These are phyloP conservation scores for Fonsecaea erecta DNA, from an alignment of 2,329 filamentous ascomycete genomes.

Conservation along the genomic window DNA sequence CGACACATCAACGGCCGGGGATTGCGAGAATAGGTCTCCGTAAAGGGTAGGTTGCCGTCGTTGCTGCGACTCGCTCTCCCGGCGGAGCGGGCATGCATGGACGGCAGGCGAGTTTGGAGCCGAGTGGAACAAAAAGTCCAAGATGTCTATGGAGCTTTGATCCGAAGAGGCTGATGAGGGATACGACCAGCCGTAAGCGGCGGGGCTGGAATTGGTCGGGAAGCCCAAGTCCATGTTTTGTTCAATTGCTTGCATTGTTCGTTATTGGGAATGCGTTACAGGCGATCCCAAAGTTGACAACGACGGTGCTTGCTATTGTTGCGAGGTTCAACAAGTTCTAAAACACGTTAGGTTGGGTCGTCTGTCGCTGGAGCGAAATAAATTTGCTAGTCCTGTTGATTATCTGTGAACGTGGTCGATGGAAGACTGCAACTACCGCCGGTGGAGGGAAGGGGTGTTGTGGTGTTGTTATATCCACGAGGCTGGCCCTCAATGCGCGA, in stretches of 20 bases:
- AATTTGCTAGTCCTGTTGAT: neutral
- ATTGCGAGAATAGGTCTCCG: neutral
- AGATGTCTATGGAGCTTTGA: conserved; percentile 3
- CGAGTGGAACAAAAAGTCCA: conserved; percentile 4
- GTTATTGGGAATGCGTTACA: neutral
- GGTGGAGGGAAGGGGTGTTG: neutral
- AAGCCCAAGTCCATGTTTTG: conserved; percentile 2
- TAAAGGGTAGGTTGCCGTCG: neutral
- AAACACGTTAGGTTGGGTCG: neutral
- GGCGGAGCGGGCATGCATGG: neutral
- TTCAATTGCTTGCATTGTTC: conserved; percentile 3
- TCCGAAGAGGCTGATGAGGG: conserved; percentile 5
- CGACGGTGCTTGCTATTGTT: neutral
- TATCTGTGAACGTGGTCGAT: neutral
- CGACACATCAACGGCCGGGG: neutral
- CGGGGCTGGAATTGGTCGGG: neutral
- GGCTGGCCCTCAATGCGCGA: neutral
- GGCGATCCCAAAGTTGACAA: neutral
- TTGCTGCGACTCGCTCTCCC: neutral
- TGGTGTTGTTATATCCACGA: conserved; percentile 1
- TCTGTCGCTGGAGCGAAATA: neutral
- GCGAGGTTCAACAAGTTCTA: neutral
- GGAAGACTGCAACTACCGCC: neutral
- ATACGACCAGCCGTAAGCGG: conserved; percentile 5
- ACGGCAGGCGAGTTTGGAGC: neutral